phyloP scores from a whole-genome alignment of 2,329 filamentous ascomycete species.

The Claviceps africana region DNA sequence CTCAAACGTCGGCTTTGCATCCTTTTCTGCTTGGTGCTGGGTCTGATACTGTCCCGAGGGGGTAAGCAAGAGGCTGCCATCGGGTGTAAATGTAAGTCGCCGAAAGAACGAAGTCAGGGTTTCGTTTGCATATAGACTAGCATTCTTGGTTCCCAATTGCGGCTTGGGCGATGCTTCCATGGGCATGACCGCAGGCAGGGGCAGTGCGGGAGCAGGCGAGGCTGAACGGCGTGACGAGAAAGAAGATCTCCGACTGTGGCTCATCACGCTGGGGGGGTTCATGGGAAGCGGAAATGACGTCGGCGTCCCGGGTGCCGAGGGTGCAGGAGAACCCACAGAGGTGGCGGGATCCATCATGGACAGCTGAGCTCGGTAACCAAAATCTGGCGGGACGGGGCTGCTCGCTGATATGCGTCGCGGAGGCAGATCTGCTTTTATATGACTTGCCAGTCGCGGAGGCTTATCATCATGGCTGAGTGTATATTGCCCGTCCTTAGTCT shows the following conservation, averaged over 20 bases:
- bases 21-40: slow-evolving; percentile 49
- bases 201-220: slow-evolving; percentile 86
- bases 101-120: slow-evolving; percentile 95
- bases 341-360: slow-evolving; percentile 36
- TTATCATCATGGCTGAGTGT: slow-evolving; percentile 54
- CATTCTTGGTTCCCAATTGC: slow-evolving; percentile 60
- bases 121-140: slow-evolving; percentile 89
- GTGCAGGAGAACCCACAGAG: slow-evolving; percentile 65
- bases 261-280: slow-evolving; percentile 83
- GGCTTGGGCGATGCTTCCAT: slow-evolving; percentile 80
- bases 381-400: slow-evolving; percentile 82
- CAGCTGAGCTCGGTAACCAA: slow-evolving; percentile 52
- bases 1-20: slow-evolving; percentile 65
- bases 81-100: slow-evolving; percentile 83
- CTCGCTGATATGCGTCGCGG: slow-evolving; percentile 77
- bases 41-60: slow-evolving; percentile 92
- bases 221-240: slow-evolving; percentile 80
- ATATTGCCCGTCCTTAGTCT: slow-evolving; percentile 92
- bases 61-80: slow-evolving; percentile 85
- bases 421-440: slow-evolving; percentile 75
- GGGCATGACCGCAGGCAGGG: slow-evolving; percentile 87
- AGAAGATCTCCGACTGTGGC: slow-evolving; percentile 86
- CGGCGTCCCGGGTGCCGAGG: slow-evolving; percentile 87
- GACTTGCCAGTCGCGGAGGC: slow-evolving; percentile 68
- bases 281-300: slow-evolving; percentile 81